Percentiles rank a stretch among this genome's conserved stretches.
These are phyloP conservation scores for Phaffia australis DNA, from an alignment of 768 basidiomycete genomes.

Conservation along the genomic window DNA sequence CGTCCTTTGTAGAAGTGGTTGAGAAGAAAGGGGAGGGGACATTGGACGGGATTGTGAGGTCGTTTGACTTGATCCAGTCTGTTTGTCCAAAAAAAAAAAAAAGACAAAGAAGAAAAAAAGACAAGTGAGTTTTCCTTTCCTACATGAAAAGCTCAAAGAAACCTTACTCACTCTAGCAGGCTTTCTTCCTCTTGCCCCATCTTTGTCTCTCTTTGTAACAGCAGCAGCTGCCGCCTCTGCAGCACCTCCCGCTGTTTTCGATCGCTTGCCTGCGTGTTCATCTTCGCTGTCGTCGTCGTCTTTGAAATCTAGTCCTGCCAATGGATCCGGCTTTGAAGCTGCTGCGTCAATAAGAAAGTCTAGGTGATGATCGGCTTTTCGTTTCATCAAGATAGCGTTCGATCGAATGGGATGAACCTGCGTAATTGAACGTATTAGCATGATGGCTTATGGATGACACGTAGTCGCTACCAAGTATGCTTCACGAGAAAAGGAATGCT, in stretches of 20 bases:
- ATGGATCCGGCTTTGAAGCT: slow-evolving; percentile 17
- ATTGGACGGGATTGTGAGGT: slow-evolving; percentile 8
- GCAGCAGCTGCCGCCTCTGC: slow-evolving; percentile 12
- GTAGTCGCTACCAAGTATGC: background rate
- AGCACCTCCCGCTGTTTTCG: slow-evolving; percentile 5
- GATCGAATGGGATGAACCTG: slow-evolving; percentile 81
- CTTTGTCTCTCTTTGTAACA: slow-evolving; percentile 26
- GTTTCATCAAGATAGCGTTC: slow-evolving; percentile 66
- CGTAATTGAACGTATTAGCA: slow-evolving; percentile 4
- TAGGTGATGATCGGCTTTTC: slow-evolving; percentile 74
- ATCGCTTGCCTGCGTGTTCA: slow-evolving; percentile 7
- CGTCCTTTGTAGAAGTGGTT: slow-evolving; percentile 57
- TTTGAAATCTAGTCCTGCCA: slow-evolving; percentile 21
- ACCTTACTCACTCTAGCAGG: background rate
- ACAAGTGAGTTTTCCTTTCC: no score
- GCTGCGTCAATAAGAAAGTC: slow-evolving; percentile 67
- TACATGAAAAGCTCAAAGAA: background rate
- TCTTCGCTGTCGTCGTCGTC: slow-evolving; percentile 23
- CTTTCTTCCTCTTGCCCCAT: slow-evolving; percentile 12
- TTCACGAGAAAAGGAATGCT: background rate
- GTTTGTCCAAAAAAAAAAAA: no score
- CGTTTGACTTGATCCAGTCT: slow-evolving; percentile 1
- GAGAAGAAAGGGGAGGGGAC: slow-evolving; percentile 18
- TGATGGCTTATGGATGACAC: background rate
- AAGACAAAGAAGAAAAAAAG: no score